phyloP scores from a whole-genome alignment of 2,329 filamentous ascomycete species.

The Diplodia sapinea region DNA sequence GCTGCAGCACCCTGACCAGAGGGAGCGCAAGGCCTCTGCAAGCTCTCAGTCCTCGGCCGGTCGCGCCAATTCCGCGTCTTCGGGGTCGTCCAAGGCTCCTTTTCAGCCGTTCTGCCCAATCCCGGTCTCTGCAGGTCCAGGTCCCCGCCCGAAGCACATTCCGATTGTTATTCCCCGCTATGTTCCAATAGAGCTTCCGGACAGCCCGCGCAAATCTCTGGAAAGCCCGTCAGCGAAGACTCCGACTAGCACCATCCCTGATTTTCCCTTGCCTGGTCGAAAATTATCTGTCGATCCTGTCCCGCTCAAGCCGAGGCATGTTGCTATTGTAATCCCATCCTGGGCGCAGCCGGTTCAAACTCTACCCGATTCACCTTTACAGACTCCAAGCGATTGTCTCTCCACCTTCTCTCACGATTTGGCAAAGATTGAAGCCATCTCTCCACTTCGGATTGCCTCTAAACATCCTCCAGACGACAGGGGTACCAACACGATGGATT shows the following conservation, averaged over 20 bases:
- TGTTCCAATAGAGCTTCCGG: conserved; percentile 47
- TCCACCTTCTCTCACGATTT: conserved; percentile 34
- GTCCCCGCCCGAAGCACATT: conserved; percentile 50
- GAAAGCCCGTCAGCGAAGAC: conserved; percentile 44
- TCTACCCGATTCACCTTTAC: conserved; percentile 45
- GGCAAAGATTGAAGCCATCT: conserved; percentile 37
- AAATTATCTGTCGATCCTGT: conserved; percentile 43
- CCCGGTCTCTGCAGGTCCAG: conserved; percentile 35
- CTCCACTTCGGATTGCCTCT: conserved; percentile 49
- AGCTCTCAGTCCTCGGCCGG: conserved; percentile 34
- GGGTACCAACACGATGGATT: conserved; percentile 55
- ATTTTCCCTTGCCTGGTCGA: conserved; percentile 39
- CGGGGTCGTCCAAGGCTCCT: not conserved
- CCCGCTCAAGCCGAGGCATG: conserved; percentile 51
- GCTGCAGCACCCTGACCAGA: conserved; percentile 37
- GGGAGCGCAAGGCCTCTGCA: conserved; percentile 39
- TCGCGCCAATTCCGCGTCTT: conserved; percentile 7
- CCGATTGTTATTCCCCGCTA: conserved; percentile 53
- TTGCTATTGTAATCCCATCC: conserved; percentile 56
- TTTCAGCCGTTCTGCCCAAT: conserved; percentile 34
- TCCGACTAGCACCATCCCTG: conserved; percentile 41
- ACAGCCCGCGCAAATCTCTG: conserved; percentile 45
- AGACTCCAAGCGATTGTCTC: conserved; percentile 38
- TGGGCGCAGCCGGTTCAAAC: conserved; percentile 52
- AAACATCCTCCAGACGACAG: conserved; percentile 51